phyloP scores from a whole-genome alignment of 148 eudicot species.

The Pharnaceum exiguum region DNA sequence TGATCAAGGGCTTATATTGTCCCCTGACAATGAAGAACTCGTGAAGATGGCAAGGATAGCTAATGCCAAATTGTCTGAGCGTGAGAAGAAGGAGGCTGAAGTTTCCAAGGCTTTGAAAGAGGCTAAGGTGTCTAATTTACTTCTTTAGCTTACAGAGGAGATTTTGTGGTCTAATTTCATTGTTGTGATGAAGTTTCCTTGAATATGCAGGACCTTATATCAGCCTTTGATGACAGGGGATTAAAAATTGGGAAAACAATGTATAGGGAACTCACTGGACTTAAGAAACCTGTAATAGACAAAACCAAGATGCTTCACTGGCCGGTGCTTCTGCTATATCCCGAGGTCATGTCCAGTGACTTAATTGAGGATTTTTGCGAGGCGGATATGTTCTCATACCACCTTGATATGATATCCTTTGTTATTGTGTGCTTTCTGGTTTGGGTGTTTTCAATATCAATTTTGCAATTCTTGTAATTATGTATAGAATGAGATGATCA shows the following conservation, averaged over 20 bases:
- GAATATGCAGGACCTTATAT: slow-evolving; percentile 50
- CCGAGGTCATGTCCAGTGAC: slow-evolving; percentile 96
- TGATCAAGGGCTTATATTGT: slow-evolving; percentile 63
- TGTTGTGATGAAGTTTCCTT: slow-evolving; percentile 7
- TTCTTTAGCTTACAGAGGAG: background rate
- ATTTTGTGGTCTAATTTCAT: background rate
- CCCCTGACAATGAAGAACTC: slow-evolving; percentile 71
- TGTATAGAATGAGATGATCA: background rate
- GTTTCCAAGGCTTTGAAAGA: slow-evolving; percentile 51
- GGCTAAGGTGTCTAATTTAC: slow-evolving; percentile 54
- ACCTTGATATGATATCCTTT: slow-evolving; percentile 92
- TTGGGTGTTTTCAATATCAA: slow-evolving; percentile 2
- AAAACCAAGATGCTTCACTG: slow-evolving; percentile 80
- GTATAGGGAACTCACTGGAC: slow-evolving; percentile 76
- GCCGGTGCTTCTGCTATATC: slow-evolving; percentile 90
- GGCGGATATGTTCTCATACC: slow-evolving; percentile 82
- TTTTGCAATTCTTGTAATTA: background rate
- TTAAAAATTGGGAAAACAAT: slow-evolving; percentile 67
- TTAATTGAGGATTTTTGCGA: slow-evolving; percentile 95
- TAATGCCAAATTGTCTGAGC: slow-evolving; percentile 39
- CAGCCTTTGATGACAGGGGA: slow-evolving; percentile 66
- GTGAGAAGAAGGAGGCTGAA: slow-evolving; percentile 58
- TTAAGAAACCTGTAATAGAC: slow-evolving; percentile 69
- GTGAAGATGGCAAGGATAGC: slow-evolving; percentile 58
- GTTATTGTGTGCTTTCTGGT: background rate